phyloP scores from a whole-genome alignment of 1,284 basidiomycete species.

The Austroboletus novae-zelandiae region DNA sequence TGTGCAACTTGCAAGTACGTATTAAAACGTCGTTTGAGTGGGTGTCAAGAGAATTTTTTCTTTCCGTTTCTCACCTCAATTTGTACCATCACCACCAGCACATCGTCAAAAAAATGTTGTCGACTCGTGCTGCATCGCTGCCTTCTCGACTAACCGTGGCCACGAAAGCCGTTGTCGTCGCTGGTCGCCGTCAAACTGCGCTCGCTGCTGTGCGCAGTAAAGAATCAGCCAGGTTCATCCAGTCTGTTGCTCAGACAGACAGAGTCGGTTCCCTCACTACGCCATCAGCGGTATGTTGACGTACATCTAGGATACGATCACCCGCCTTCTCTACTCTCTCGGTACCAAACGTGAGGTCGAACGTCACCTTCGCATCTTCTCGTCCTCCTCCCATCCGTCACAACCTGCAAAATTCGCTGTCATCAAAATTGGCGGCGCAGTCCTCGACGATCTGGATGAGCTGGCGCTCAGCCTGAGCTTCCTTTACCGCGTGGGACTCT shows the following conservation, averaged over 20 bases:
- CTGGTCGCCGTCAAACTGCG: constrained; percentile 47
- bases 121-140: constrained; percentile 20
- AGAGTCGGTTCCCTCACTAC: constrained; percentile 20
- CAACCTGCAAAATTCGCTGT: constrained; percentile 91
- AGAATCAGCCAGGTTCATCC: constrained; percentile 25
- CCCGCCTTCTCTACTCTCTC: constrained; percentile 90
- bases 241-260: constrained; percentile 35
- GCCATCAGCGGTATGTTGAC: constrained; percentile 4
- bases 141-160: constrained; percentile 21
- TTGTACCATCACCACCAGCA: constrained; percentile 7
- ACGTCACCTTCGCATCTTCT: constrained; percentile 94
- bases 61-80: background rate
- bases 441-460: constrained; percentile 87
- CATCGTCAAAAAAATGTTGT: constrained; percentile 21
- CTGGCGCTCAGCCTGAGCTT: constrained; percentile 91
- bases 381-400: constrained; percentile 78
- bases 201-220: constrained; percentile 40
- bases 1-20: background rate
- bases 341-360: constrained; percentile 95
- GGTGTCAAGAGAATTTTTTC: background rate
- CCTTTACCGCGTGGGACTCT: constrained; percentile 90
- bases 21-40: background rate
- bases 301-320: constrained; percentile 78
- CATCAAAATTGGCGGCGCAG: constrained; percentile 93
- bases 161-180: constrained; percentile 38